A percentile compares a stretch with the other conserved stretches of the same genome.
These are phyloP conservation scores for Boechera stricta DNA, from an alignment of 345 rosid genomes.

Conservation along the genomic window DNA sequence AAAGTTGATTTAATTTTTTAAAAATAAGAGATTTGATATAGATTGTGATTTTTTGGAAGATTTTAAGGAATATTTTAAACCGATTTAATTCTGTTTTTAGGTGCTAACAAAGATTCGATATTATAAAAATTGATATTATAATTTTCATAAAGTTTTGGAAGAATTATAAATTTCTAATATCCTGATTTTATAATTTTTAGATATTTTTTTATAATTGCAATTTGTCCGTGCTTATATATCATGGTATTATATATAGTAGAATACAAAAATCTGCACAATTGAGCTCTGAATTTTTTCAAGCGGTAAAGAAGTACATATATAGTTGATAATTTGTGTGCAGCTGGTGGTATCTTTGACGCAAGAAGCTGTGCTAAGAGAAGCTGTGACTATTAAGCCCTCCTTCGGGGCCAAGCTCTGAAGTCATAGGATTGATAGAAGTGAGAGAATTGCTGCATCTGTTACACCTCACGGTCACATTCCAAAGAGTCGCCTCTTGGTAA, in stretches of 20 bases:
- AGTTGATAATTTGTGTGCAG: constrained; percentile 48
- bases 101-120: too few relatives aligned
- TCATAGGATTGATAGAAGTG: background rate
- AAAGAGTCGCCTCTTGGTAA: background rate
- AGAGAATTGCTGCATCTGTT: background rate
- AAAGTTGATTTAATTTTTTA: too few relatives aligned
- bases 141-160: too few relatives aligned
- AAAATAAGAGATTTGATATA: too few relatives aligned
- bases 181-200: too few relatives aligned
- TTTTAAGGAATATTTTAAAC: too few relatives aligned
- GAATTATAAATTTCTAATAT: too few relatives aligned
- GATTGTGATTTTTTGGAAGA: too few relatives aligned
- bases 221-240: too few relatives aligned
- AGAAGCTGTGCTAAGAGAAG: constrained; percentile 73
- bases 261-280: background rate
- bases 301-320: background rate
- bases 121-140: too few relatives aligned
- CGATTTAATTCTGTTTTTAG: too few relatives aligned
- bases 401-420: constrained; percentile 69
- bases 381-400: constrained; percentile 41
- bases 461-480: background rate
- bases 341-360: constrained; percentile 71
- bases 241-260: background rate
- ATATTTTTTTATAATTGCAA: too few relatives aligned
- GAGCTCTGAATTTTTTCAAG: background rate